Base-by-base conservation (phyloP, 169 alveolate genomes). In the Plasmodium coatneyi region DNA sequence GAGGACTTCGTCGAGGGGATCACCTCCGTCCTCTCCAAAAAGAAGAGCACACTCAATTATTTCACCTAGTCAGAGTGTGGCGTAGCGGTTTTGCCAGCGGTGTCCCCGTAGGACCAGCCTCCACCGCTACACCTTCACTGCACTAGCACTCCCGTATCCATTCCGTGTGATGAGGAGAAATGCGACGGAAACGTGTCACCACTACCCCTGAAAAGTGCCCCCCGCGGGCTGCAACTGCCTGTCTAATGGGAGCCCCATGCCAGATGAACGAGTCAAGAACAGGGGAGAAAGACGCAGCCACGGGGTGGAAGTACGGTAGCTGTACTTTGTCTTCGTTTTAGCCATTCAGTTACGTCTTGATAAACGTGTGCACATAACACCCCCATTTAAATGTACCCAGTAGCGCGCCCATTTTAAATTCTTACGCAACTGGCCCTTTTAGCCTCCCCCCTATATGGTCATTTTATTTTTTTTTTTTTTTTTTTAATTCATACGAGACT, bases 1-100 rank as follows among this genome's bases (percentile, higher is more conserved):
- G 99, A 99, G 96, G 99, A 99, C 95, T 99, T 98, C 83, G 99
- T 99, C 30, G 99, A 98, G 92, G 99, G 99, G 10, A 98, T 99
- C 80, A 98, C 99, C 16, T 98, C 99, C 30, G 99, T 99, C 49
- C 98, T 98, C 94, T 99, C 99, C 19, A 99, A 99, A 97, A 99
- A 99, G 97, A 99, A 99, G 96, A 98, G 99, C 82, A 97, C 98
- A 43, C 98, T 98, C 60, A 98, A 98, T 97, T 99, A 99, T 96
- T 98, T 98, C 92, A 98, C 99, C 54, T 99, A 95, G 93, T 2
- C 3, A 5, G 14, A 66, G 74, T 12, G 16, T 5, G 19, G 32
- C 72, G 34, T 9, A 43, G 54, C 54, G 16, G 56, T 46, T 49
- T 49, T 0, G 3, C 60, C 60, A 49, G 7, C 60, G 60, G 60